These are phyloP conservation scores for Saksenaea vasiformis DNA, from an alignment of 371 early-diverging fungal genomes.

Conservation along the genomic window DNA sequence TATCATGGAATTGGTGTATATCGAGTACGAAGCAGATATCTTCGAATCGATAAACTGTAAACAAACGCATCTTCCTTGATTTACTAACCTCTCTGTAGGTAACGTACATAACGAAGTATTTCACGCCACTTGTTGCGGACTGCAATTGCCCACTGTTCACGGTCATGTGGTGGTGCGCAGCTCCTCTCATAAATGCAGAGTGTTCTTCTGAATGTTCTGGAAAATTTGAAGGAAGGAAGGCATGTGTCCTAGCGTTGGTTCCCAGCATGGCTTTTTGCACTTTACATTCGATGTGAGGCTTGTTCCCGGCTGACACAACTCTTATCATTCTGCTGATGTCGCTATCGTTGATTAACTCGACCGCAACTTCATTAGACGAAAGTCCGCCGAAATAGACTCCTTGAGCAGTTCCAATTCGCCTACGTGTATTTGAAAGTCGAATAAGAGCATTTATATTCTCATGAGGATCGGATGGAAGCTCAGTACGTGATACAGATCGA, in stretches of 20 bases:
- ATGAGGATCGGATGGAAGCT: not conserved
- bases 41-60: too few relatives aligned
- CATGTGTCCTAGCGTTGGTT: not conserved
- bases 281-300: not conserved
- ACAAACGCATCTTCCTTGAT: too few relatives aligned
- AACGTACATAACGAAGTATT: not conserved
- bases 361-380: not conserved
- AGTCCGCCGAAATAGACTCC: not conserved
- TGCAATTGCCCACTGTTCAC: not conserved
- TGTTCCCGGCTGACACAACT: not conserved
- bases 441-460: not conserved
- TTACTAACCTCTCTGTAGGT: not conserved
- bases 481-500: not conserved
- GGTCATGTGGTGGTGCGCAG: not conserved
- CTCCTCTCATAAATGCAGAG: not conserved
- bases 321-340: not conserved
- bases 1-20: not conserved
- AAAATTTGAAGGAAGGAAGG: not conserved
- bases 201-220: not conserved
- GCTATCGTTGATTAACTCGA: not conserved
- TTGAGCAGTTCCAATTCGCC: not conserved
- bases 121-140: not conserved
- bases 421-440: not conserved
- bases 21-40: not conserved
- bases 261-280: not conserved